Base-by-base conservation (phyloP, 805 yeast genomes). In the Kazachstania martiniae region DNA sequence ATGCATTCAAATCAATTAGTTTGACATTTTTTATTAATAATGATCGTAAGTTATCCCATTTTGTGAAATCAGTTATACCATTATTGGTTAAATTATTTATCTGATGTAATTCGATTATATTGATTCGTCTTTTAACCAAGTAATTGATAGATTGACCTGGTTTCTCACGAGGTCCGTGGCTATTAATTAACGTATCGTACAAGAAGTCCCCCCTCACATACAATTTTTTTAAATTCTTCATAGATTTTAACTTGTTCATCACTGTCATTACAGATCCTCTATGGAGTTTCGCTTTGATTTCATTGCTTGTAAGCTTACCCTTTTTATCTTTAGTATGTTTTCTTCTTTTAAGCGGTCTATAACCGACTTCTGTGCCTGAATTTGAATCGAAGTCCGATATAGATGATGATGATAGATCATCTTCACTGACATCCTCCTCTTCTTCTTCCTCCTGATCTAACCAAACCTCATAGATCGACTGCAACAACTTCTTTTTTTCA, bases 151-250 rank as follows among this genome's bases (percentile, higher is more conserved):
- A 42, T 18, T 41, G 43, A 3, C 55, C 56, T 4, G 56, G 50
- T 25, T 49, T 45, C 28, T 51, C 55, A 25, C 56, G 40, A 4
- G 43, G 37, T 8, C 60, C 59, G 27, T 52, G 57, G 9, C 44
- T 38, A 34, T 55, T 55, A 4, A 52, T 41, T 25, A 52, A 14
- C 6, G 43, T 28, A 23, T 46, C 53, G 32, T 42, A 52, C 14
- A 53, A 21, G 3, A 17, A 23, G 16, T 40, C 43, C 5, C 51
- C 49, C 22, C 45, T 33, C 5, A 45, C 44, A 5, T 32, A 22
- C 5, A 55, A 21, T 16, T 31, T 40, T 10, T 18, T 17, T 27
- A 55, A 28, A 31, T 40, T 39, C 21, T 42, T 47, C 50, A 55
- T 43, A 8, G 29, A 12, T 6, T 48, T 51, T 29, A 51, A 31